Evolutionary conservation across 169 alveolate genomes (phyloP), one percentile per base, ranked within the genome.

Genomic region (Cryptosporidium andersoni): DNA sequence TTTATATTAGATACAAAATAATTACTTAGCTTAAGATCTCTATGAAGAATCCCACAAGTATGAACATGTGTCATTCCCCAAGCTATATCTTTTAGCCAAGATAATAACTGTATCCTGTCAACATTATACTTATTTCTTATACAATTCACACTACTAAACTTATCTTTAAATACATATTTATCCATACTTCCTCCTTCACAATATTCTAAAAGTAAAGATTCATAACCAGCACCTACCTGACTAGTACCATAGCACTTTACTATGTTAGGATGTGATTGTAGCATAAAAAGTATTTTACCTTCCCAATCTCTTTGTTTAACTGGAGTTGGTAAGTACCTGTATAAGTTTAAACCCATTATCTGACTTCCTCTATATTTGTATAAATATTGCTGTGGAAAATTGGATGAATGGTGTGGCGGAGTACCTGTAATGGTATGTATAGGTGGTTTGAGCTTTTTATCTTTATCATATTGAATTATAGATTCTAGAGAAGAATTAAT

Each of bases 141-240:
- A 16, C 14, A 53, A 39, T 89, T 52, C 1, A 74, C 55, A 2
- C 62, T 64, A 9, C 49, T 16, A 9, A 12, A 16, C 16, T 43
- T 43, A 14, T 39, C 3, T 2, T 0, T 66, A 49, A 74, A 53
- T 40, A 81, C 49, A 49, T 89, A 89, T 64, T 89, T 66, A 43
- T 89, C 92, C 67, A 89, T 81, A 63, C 92, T 89, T 1, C 92
- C 91, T 37, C 92, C 92, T 49, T 89, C 56, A 52, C 92, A 89
- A 56, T 89, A 51, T 53, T 89, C 90, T 49, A 89, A 49, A 25
- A 89, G 68, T 40, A 89, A 52, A 0, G 90, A 81, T 56, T 89
- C 92, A 56, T 66, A 88, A 1, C 92, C 92, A 56, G 65, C 81
- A 43, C 62, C 34, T 47, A 89, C 45, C 36, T 90, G 89, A 64